Base-by-base conservation (phyloP, 177 flowering plant genomes). In the Vitis hybrid region DNA sequence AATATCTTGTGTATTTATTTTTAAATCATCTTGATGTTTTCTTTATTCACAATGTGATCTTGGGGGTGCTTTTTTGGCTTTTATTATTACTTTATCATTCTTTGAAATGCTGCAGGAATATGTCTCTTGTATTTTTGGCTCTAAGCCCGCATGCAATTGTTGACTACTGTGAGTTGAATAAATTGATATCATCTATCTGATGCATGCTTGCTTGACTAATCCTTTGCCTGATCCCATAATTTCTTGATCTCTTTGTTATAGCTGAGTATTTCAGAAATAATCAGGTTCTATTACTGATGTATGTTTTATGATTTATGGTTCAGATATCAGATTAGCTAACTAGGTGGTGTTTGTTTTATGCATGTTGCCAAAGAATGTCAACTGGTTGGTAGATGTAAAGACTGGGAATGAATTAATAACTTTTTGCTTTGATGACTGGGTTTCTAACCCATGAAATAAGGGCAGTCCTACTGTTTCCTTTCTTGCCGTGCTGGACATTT, bases 121-220 rank as follows among this genome's bases (percentile, higher is more conserved):
- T 51, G 57, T 52, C 39, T 26, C 18, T 55, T 59, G 58, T 51
- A 39, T 48, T 66, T 54, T 69, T 64, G 49, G 60, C 11, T 51
- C 14, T 14, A 12, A 63, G 13, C 13, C 55, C 60, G 68, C 45
- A 59, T 32, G 14, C 54, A 65, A 65, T 21, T 60, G 76, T 72
- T 76, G 79, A 65, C 76, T 49, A 64, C 10, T 17, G 14, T 72
- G 69, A 30, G 23, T 39, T 54, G 56, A 61, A 68, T 49, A 72
- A 45, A 10, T 3, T 54, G 49, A 21, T 73, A 71, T 55, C 58
- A 39, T 23, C 45, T 32, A 62, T 56, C 58, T 55, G 55, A 39
- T 39, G 6, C 45, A 64, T 68, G 63, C 48, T 65, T 76, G 49
- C 39, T 62, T 77, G 64, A 60, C 45, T 50, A 48, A 65, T 60